Evolutionary conservation across 2,329 filamentous ascomycete genomes (phyloP).

Genomic region (Arthroderma uncinatum): DNA sequence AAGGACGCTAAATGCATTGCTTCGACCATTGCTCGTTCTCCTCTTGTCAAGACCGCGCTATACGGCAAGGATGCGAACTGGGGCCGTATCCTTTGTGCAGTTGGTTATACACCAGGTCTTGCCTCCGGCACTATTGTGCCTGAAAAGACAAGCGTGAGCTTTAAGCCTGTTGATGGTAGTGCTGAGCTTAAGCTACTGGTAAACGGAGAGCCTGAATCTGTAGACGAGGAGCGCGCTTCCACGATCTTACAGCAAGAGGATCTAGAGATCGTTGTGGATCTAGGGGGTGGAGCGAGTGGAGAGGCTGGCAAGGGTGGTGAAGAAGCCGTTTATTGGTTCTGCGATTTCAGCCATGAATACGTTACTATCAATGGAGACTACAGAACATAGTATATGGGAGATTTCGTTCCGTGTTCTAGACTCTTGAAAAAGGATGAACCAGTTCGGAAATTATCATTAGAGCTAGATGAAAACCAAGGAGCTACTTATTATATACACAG

Average conservation of each 20-base stretch:
- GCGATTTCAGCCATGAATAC: conserved; percentile 59
- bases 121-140: conserved; percentile 40
- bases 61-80: conserved; percentile 98
- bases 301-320: conserved; percentile 33
- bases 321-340: conserved; percentile 53
- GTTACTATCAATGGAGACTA: conserved; percentile 60
- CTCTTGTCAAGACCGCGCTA: conserved; percentile 90
- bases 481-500: conserved; percentile 11
- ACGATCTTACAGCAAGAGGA: conserved; percentile 52
- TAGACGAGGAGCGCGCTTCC: conserved; percentile 50
- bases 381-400: conserved; percentile 38
- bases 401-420: no score
- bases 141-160: conserved; percentile 48
- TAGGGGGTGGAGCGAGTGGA: conserved; percentile 42
- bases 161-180: conserved; percentile 48
- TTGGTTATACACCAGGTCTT: conserved; percentile 59
- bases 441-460: not conserved
- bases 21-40: conserved; percentile 76
- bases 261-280: conserved; percentile 49
- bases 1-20: conserved; percentile 67
- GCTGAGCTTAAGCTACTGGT: conserved; percentile 48
- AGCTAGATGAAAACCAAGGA: not conserved
- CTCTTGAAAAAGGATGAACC: not conserved
- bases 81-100: conserved; percentile 91
- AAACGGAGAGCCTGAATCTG: conserved; percentile 49